These are phyloP conservation scores for Cytidiella melzeri DNA, from an alignment of 768 basidiomycete genomes.

Conservation along the genomic window DNA sequence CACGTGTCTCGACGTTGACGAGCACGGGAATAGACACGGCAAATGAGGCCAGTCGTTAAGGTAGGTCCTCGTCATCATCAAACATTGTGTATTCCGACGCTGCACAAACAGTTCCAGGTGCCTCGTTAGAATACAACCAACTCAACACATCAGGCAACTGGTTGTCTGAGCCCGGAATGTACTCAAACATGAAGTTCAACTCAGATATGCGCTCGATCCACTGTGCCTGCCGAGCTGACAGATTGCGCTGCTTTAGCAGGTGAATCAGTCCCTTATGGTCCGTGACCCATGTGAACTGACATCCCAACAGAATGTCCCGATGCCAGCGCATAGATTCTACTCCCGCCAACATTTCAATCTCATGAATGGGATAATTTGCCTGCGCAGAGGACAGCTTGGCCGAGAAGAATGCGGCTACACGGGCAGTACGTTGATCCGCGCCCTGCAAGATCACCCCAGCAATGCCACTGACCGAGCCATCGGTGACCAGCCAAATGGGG, in stretches of 20 bases:
- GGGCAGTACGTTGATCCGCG: slow-evolving; percentile 10
- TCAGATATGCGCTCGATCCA: slow-evolving; percentile 25
- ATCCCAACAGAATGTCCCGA: slow-evolving; percentile 23
- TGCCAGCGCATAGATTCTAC: slow-evolving; percentile 33
- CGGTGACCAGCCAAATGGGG: too few relatives aligned
- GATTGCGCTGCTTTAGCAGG: too few relatives aligned
- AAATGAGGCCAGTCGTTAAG: too few relatives aligned
- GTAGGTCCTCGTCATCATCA: slow-evolving; percentile 11
- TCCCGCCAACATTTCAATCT: slow-evolving; percentile 30
- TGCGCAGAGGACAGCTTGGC: too few relatives aligned
- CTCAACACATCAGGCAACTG: slow-evolving; percentile 21
- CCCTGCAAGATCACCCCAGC: slow-evolving; percentile 23
- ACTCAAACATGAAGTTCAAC: slow-evolving; percentile 27
- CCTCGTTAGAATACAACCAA: slow-evolving; percentile 18
- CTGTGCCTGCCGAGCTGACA: slow-evolving; percentile 20
- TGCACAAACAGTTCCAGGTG: slow-evolving; percentile 17
- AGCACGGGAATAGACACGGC: too few relatives aligned
- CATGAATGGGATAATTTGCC: slow-evolving; percentile 32
- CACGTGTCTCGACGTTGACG: too few relatives aligned
- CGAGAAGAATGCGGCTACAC: too few relatives aligned
- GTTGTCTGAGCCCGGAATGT: slow-evolving; percentile 26
- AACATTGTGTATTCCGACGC: slow-evolving; percentile 15
- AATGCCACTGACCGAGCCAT: too few relatives aligned
- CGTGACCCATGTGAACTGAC: slow-evolving; percentile 18
- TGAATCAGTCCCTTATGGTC: slow-evolving; percentile 25